Base-by-base conservation (phyloP, 2,329 filamentous ascomycete species). In the Curvularia eragrostidis region DNA sequence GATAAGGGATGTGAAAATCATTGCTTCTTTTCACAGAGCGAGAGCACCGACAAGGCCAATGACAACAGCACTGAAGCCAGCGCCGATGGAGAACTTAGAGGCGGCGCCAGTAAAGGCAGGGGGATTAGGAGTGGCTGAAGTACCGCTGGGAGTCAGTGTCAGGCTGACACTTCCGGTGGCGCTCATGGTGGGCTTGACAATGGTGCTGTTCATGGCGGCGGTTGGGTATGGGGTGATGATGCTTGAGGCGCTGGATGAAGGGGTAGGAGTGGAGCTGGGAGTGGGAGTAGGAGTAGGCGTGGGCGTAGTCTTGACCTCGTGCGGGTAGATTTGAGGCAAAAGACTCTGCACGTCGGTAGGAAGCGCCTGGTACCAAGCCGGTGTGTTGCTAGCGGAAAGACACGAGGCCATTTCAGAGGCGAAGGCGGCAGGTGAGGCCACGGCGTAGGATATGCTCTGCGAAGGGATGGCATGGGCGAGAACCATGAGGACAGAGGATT, bases 381-480 rank as follows among this genome's bases (percentile, higher is more conserved):
- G 80, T 18, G 77, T 78, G 28, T 74, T 68, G 66, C 79, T 78
- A 30, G 77, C 78, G 10, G 73, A 66, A 71, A 82, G 75, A 44
- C 80, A 75, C 8, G 79, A 78, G 12, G 74, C 74, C 68, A 83
- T 75, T 42, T 77, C 68, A 10, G 74, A 68, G 53, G 75, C 75
- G 61, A 79, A 79, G 44, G 72, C 78, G 52, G 74, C 71, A 18
- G 73, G 67, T 68, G 80, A 79, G 59, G 78, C 79, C 50, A 79
- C 61, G 34, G 77, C 80, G 56, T 77, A 70, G 15, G 69, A 66
- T 56, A 78, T 62, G 48, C 77, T 67, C 5, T 79, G 77, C 26
- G 74, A 61, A 18, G 81, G 81, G 48, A 83, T 74, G 42, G 78
- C 81, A 19, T 79, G 81, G 61, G 75, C 69, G 52, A 83, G 77